These are phyloP conservation scores for Klebsormidium nitens DNA, from an alignment of 139 green algal genomes.

Conservation along the genomic window DNA sequence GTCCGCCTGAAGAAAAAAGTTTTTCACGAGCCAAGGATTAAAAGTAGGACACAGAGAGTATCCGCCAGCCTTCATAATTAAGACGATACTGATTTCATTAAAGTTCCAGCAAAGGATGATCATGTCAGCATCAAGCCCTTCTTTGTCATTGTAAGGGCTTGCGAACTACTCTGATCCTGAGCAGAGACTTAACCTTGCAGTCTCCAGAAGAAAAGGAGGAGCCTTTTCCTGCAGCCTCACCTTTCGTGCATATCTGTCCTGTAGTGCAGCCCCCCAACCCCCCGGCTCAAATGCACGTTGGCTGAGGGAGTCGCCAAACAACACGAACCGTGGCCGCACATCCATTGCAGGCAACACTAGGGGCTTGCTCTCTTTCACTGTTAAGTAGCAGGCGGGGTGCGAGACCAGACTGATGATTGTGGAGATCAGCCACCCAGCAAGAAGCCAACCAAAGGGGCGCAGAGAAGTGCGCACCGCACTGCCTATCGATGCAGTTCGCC, in stretches of 20 bases:
- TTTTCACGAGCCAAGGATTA: background rate
- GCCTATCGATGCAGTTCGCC: too few species aligned
- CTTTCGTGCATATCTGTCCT: conserved; percentile 33
- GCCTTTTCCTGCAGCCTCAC: background rate
- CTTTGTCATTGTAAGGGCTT: background rate
- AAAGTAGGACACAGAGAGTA: background rate
- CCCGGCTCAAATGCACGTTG: conserved; percentile 25
- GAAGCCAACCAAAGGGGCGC: too few species aligned
- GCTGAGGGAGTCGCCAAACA: conserved; percentile 41
- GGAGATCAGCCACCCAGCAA: too few species aligned
- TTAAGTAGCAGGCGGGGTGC: too few species aligned
- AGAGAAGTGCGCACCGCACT: too few species aligned
- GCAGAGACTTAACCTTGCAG: background rate
- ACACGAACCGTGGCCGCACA: conserved; percentile 24
- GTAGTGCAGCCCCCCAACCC: conserved; percentile 32
- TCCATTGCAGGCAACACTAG: too few species aligned
- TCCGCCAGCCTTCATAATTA: background rate
- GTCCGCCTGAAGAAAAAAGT: conserved; percentile 43
- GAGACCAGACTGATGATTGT: too few species aligned
- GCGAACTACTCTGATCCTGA: background rate
- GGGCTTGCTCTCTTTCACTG: too few species aligned
- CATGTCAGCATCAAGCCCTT: background rate
- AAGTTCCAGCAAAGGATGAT: background rate
- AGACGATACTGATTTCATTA: background rate
- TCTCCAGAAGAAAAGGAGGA: background rate